A percentile compares a stretch with the other conserved stretches of the same genome.
Conservation (phyloP, 169 alveolate species). For the Eimeria maxima region DNA sequence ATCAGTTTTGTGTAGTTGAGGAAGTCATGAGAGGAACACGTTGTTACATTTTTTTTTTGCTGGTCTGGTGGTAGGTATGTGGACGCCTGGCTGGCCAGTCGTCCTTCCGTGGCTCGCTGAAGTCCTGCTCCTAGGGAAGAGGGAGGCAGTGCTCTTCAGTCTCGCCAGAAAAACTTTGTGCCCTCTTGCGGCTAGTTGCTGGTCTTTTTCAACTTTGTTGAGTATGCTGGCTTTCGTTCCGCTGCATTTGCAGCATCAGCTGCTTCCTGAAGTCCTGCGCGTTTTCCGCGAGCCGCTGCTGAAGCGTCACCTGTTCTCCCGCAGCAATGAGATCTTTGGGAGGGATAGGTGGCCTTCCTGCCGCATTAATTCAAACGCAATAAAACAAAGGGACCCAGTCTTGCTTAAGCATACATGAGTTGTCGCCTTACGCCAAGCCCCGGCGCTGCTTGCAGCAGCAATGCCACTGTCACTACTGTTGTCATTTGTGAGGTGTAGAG, state of each 20-base stretch:
- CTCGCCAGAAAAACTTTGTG: background rate
- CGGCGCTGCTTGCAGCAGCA: background rate
- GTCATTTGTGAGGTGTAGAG: background rate
- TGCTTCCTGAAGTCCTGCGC: constrained; percentile 50
- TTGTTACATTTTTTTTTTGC: too few relatives aligned
- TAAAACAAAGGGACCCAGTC: background rate
- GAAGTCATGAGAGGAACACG: too few relatives aligned
- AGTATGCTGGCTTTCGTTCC: background rate
- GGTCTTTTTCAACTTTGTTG: background rate
- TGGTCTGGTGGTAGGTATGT: too few relatives aligned
- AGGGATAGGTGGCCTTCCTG: constrained; percentile 58
- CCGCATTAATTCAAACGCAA: background rate
- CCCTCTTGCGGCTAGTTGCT: background rate
- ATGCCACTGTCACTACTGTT: background rate
- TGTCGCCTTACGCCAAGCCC: too few relatives aligned
- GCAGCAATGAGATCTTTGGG: constrained; percentile 57
- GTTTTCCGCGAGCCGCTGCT: constrained; percentile 53
- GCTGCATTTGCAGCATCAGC: constrained; percentile 5
- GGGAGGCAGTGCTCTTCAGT: background rate
- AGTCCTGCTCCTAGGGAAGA: background rate
- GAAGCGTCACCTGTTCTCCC: constrained; percentile 29
- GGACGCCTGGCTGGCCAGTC: too few relatives aligned
- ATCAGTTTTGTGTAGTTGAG: too few relatives aligned
- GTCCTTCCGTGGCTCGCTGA: too few relatives aligned
- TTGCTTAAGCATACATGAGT: background rate